Evolutionary conservation across 2,329 filamentous ascomycete genomes (phyloP).

Genomic region (Paramyrothecium roridum): DNA sequence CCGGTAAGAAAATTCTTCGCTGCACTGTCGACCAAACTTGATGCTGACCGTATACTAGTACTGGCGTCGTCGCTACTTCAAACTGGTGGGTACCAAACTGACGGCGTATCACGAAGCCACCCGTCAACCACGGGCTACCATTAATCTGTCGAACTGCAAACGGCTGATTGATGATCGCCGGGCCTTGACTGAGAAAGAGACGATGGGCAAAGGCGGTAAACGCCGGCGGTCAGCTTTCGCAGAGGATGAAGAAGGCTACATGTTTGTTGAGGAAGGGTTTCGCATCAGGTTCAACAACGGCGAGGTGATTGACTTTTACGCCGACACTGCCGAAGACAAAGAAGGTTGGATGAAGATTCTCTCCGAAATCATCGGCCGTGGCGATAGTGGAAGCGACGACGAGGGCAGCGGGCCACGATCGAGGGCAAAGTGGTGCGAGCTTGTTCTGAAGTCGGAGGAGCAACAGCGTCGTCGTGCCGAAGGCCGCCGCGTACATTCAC

Average conservation of each 20-base stretch:
- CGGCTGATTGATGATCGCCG: conserved; percentile 92
- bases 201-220: conserved; percentile 69
- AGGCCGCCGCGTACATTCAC: conserved; percentile 48
- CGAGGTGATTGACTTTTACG: conserved; percentile 98
- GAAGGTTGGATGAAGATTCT: conserved; percentile 93
- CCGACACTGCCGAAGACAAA: conserved; percentile 82
- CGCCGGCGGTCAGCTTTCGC: conserved; percentile 93
- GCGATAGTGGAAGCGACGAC: conserved; percentile 45
- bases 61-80: conserved; percentile 98
- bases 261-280: conserved; percentile 99
- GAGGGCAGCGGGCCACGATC: conserved; percentile 36
- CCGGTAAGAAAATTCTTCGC: conserved; percentile 62
- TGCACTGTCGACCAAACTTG: not conserved
- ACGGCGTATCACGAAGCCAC: conserved; percentile 97
- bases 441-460: conserved; percentile 63
- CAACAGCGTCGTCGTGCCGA: conserved; percentile 53
- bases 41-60: conserved; percentile 59
- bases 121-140: conserved; percentile 90
- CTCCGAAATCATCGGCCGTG: conserved; percentile 63
- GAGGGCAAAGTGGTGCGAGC: conserved; percentile 63
- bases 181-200: conserved; percentile 79
- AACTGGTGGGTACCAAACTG: conserved; percentile 83
- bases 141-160: conserved; percentile 90
- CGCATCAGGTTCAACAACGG: conserved; percentile 97
- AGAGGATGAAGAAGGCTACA: conserved; percentile 98